phyloP scores from a whole-genome alignment of 2,329 filamentous ascomycete species.

The Cercospora zeae-maydis region DNA sequence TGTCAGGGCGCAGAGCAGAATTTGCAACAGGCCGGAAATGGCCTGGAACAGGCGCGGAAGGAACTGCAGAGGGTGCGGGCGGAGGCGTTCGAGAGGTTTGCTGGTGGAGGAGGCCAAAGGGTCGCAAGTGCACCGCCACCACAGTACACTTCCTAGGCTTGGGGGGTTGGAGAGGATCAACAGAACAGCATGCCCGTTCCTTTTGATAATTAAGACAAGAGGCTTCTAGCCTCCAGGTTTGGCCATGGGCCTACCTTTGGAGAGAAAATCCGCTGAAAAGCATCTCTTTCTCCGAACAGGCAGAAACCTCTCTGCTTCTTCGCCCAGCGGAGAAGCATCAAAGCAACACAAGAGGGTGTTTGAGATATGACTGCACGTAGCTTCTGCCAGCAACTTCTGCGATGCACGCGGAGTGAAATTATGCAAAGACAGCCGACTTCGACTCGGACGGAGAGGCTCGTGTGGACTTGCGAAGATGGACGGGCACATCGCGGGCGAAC shows the following conservation, averaged over 20 bases:
- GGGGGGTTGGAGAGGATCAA: too few relatives aligned
- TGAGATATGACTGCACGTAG: too few relatives aligned
- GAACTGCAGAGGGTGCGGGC: constrained; percentile 33
- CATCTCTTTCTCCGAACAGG: too few relatives aligned
- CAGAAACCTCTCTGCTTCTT: too few relatives aligned
- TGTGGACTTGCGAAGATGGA: not conserved
- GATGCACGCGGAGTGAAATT: too few relatives aligned
- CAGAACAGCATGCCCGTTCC: too few relatives aligned
- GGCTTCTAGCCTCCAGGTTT: too few relatives aligned
- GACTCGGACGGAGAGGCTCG: not conserved
- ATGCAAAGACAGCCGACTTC: not conserved
- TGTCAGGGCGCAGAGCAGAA: constrained; percentile 17
- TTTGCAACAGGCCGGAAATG: constrained; percentile 19
- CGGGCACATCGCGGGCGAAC: not conserved
- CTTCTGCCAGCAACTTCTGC: not conserved
- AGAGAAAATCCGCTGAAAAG: too few relatives aligned
- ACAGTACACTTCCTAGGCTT: constrained; percentile 2
- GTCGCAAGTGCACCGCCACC: constrained; percentile 8
- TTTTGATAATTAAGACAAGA: too few relatives aligned
- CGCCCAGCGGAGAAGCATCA: too few relatives aligned
- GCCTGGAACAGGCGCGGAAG: constrained; percentile 25
- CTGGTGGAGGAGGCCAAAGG: constrained; percentile 5
- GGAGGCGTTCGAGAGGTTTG: constrained; percentile 31
- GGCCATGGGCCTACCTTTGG: too few relatives aligned
- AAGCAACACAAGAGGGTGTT: too few relatives aligned